Evolutionary conservation across 2,329 filamentous ascomycete genomes (phyloP).

Genomic region (Ceratocystis albifundus): DNA sequence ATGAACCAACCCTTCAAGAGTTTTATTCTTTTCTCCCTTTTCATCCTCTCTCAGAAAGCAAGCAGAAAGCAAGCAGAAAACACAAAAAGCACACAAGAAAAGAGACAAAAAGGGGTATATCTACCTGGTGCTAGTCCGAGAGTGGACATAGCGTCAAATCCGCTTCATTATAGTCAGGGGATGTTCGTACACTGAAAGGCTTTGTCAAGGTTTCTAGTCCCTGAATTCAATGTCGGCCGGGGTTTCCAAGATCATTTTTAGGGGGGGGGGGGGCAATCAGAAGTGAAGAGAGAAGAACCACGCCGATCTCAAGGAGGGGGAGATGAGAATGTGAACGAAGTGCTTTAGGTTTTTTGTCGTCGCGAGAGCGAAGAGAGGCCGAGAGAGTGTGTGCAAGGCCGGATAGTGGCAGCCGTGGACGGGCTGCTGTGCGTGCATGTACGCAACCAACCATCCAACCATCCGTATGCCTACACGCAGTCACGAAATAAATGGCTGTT

Average conservation of each 20-base stretch:
- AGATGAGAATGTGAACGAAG: not conserved
- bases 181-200: not conserved
- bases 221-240: not conserved
- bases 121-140: not conserved
- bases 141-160: not conserved
- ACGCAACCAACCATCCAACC: not conserved
- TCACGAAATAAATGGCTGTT: not conserved
- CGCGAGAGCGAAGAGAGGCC: not conserved
- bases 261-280: not conserved
- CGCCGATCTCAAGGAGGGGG: constrained; percentile 1
- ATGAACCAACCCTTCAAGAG: not conserved
- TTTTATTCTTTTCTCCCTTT: constrained; percentile 6
- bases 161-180: constrained; percentile 11
- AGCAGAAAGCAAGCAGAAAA: too few species aligned
- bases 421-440: not conserved
- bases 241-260: constrained; percentile 1
- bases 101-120: not conserved
- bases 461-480: not conserved
- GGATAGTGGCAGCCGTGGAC: not conserved
- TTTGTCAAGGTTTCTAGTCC: constrained; percentile 6
- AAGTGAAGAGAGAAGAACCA: not conserved
- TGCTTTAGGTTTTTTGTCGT: not conserved
- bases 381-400: not conserved
- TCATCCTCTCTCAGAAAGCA: constrained; percentile 5
- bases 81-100: not conserved